Evolutionary conservation across 2,329 filamentous ascomycete genomes (phyloP).

Genomic region (Raffaelea arxii): DNA sequence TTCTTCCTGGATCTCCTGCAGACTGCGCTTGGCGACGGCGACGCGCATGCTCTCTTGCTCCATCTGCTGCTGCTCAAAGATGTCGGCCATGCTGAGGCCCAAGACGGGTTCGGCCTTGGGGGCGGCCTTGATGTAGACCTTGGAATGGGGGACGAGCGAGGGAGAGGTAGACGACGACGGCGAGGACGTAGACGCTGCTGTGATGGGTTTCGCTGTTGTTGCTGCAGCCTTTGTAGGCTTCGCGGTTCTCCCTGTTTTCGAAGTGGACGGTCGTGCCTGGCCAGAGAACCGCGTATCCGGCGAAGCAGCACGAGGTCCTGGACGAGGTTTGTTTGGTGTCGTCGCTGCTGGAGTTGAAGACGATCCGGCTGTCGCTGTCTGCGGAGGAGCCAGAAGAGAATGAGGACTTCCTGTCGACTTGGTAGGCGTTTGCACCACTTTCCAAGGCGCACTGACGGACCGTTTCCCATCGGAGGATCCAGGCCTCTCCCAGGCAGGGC

Average conservation of each 20-base stretch:
- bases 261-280: constrained; percentile 33
- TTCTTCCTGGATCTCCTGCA: constrained; percentile 93
- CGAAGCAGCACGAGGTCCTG: constrained; percentile 40
- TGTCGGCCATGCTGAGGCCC: constrained; percentile 74
- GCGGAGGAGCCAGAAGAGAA: constrained; percentile 17
- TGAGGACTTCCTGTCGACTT: constrained; percentile 33
- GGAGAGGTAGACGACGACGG: constrained; percentile 8
- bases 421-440: background rate
- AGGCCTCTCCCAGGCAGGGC: constrained; percentile 22
- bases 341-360: constrained; percentile 21
- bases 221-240: background rate
- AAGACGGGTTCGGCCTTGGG: constrained; percentile 46
- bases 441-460: constrained; percentile 1
- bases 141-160: constrained; percentile 48
- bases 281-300: constrained; percentile 55
- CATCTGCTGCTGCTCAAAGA: constrained; percentile 74
- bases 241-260: too few relatives aligned
- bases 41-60: constrained; percentile 79
- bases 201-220: background rate
- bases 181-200: constrained; percentile 16
- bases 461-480: constrained; percentile 3
- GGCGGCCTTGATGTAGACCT: constrained; percentile 46
- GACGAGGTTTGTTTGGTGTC: constrained; percentile 30
- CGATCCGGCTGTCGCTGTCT: constrained; percentile 21
- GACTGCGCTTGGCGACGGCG: constrained; percentile 74